Evolutionary conservation across 768 basidiomycete genomes (phyloP).

Genomic region (Leucocoprinus sp.): DNA sequence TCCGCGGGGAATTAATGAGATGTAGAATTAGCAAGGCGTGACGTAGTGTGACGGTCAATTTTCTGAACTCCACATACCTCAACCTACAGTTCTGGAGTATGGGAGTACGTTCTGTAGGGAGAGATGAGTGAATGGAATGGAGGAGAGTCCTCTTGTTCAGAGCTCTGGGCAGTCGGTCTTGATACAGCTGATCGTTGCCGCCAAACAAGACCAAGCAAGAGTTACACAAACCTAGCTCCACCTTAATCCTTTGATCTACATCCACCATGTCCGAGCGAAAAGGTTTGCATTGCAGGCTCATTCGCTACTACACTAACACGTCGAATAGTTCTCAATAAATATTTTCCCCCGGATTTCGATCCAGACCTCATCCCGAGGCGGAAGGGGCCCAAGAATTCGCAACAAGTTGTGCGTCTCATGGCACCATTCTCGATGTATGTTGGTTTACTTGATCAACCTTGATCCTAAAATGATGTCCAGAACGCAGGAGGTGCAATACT

Average conservation of each 20-base stretch:
- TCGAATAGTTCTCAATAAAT: conserved; percentile 80
- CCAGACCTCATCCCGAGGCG: conserved; percentile 91
- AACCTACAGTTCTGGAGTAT: no score
- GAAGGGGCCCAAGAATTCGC: conserved; percentile 86
- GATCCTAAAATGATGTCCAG: no score
- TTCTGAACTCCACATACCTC: no score
- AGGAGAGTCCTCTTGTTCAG: no score
- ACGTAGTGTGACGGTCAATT: no score
- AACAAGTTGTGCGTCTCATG: conserved; percentile 98
- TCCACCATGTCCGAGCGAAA: conserved; percentile 76
- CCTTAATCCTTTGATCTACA: conserved; percentile 9
- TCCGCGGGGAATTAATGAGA: no score
- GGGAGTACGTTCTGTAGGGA: no score
- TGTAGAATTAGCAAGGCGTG: no score
- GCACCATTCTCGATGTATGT: conserved; percentile 98
- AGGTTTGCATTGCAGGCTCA: conserved; percentile 32
- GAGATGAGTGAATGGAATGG: no score
- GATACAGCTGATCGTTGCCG: background rate
- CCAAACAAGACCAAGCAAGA: conserved; percentile 2
- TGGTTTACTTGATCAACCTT: no score
- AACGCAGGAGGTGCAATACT: conserved; percentile 87
- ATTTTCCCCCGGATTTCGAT: conserved; percentile 97
- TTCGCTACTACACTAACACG: background rate
- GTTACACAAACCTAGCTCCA: background rate
- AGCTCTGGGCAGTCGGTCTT: no score